Evolutionary conservation across 495 filamentous ascomycete genomes (phyloP).

Genomic region (Evansstolkia leycettana): DNA sequence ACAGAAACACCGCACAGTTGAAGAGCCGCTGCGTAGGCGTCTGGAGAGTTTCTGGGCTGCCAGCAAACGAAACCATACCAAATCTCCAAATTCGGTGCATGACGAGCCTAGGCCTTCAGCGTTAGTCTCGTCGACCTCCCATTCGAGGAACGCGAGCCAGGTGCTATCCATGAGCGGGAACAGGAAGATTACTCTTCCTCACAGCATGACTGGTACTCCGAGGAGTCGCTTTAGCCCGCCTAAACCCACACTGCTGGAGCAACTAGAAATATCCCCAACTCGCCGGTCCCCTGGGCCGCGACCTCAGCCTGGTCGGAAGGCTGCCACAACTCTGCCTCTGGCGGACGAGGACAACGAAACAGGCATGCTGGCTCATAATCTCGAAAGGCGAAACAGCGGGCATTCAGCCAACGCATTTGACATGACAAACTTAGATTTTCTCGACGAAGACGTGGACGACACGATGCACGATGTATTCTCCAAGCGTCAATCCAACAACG

Average conservation of each 20-base stretch:
- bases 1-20: slow-evolving; percentile 15
- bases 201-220: slow-evolving; percentile 25
- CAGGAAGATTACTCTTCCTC: slow-evolving; percentile 27
- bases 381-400: slow-evolving; percentile 14
- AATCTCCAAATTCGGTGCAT: slow-evolving; percentile 8
- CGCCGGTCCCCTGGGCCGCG: slow-evolving; percentile 21
- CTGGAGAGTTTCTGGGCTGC: slow-evolving; percentile 31
- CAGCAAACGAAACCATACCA: slow-evolving; percentile 16
- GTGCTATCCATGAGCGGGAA: slow-evolving; percentile 17
- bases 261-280: slow-evolving; percentile 29
- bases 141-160: slow-evolving; percentile 16
- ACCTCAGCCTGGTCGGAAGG: slow-evolving; percentile 11
- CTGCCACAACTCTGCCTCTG: slow-evolving; percentile 6
- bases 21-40: slow-evolving; percentile 30
- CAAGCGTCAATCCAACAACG: slow-evolving; percentile 9
- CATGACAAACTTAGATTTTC: slow-evolving; percentile 21
- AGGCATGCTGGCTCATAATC: slow-evolving; percentile 14
- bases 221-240: slow-evolving; percentile 34
- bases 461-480: slow-evolving; percentile 23
- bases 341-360: slow-evolving; percentile 13
- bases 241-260: slow-evolving; percentile 30
- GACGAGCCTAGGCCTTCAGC: slow-evolving; percentile 10
- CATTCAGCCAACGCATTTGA: slow-evolving; percentile 23
- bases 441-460: slow-evolving; percentile 20
- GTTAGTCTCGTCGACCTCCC: slow-evolving; percentile 7